phyloP scores from a whole-genome alignment of 2,329 filamentous ascomycete species.

The Tolypocladium album region DNA sequence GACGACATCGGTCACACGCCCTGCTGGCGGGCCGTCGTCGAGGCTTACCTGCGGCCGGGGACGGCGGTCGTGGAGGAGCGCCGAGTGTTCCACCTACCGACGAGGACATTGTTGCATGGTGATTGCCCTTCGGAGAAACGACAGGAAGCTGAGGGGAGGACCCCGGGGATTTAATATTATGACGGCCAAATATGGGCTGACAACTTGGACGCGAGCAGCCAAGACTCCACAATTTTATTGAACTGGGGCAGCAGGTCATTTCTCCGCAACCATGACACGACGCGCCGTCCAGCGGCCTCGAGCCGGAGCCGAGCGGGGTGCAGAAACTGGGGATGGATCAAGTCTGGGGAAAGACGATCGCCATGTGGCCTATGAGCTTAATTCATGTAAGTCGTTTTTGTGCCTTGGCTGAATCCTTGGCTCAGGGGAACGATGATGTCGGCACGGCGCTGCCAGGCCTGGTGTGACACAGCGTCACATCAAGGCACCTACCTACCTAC shows the following conservation, averaged over 20 bases:
- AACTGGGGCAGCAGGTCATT: not conserved
- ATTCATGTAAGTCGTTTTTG: not conserved
- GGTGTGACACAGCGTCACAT: not conserved
- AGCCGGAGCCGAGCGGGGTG: not conserved
- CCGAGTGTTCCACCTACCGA: conserved; percentile 2
- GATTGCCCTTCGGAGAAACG: not conserved
- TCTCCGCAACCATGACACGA: conserved; percentile 3
- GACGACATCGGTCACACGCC: conserved; percentile 25
- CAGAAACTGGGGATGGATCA: not conserved
- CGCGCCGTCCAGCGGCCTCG: not conserved
- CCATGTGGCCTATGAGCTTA: not conserved
- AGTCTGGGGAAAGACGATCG: not conserved
- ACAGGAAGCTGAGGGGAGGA: not conserved
- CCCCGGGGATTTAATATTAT: not conserved
- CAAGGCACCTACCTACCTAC: not conserved
- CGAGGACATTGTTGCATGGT: not conserved
- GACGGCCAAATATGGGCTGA: not conserved
- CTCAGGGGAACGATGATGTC: not conserved
- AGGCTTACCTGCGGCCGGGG: conserved; percentile 3
- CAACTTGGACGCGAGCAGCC: not conserved
- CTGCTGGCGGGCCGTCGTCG: conserved; percentile 12
- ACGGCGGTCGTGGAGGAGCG: conserved; percentile 8
- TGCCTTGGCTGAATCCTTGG: not conserved
- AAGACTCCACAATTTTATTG: conserved; percentile 4
- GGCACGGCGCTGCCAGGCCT: not conserved